These are phyloP conservation scores for Parvularia atlantis DNA, from an alignment of 78 protist species.

Conservation along the genomic window DNA sequence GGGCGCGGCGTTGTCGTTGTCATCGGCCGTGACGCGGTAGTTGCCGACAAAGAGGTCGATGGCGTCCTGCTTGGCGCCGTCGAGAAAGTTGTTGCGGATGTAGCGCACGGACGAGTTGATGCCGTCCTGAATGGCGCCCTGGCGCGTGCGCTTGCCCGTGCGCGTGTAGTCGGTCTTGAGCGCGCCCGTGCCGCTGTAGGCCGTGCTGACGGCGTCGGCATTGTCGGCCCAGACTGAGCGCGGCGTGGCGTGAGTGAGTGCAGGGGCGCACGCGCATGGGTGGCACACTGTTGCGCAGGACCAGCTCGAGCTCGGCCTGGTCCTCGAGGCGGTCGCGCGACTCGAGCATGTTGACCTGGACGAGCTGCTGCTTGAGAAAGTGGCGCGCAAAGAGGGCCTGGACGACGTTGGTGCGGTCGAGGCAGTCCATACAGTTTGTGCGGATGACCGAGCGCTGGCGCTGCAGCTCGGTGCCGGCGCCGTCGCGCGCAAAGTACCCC, in stretches of 20 bases:
- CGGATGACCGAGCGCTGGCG: slow-evolving; percentile 52
- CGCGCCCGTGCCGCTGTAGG: slow-evolving; percentile 71
- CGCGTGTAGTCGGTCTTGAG: slow-evolving; percentile 32
- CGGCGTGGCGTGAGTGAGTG: neutral
- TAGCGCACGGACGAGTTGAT: slow-evolving; percentile 1
- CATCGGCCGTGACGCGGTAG: too few relatives aligned
- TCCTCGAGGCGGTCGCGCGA: neutral
- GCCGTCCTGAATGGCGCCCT: slow-evolving; percentile 7
- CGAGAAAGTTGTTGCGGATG: slow-evolving; percentile 7
- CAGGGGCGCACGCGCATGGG: too few relatives aligned
- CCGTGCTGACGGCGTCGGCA: slow-evolving; percentile 65
- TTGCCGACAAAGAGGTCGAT: too few relatives aligned
- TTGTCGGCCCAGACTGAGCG: slow-evolving; percentile 70
- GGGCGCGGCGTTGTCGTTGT: too few relatives aligned
- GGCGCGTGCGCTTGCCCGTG: slow-evolving; percentile 23
- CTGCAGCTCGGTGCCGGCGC: too few relatives aligned
- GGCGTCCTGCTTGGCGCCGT: neutral
- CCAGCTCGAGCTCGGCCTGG: neutral
- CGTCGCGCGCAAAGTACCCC: neutral
- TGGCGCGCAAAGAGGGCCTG: slow-evolving; percentile 52
- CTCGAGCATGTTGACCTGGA: neutral
- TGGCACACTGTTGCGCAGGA: slow-evolving; percentile 1
- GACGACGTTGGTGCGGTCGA: slow-evolving; percentile 90
- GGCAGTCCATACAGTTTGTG: slow-evolving; percentile 88
- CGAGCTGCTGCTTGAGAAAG: slow-evolving; percentile 8